Base-by-base conservation (phyloP, 2,329 filamentous ascomycete species). In the Alternaria gaisen region DNA sequence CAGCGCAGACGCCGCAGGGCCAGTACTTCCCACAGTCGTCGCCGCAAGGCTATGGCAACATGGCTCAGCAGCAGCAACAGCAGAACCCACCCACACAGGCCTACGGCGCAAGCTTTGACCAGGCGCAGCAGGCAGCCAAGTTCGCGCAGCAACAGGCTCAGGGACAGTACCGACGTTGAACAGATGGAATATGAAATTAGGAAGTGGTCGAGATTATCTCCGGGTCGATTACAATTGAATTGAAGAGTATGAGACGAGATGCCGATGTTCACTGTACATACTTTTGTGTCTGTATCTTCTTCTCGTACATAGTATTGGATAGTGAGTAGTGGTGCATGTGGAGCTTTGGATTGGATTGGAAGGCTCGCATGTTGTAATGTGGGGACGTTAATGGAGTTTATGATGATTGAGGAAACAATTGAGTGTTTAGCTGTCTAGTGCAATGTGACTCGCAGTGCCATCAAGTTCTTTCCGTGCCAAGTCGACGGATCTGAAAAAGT, bases 21-120 rank as follows among this genome's bases (percentile, higher is more conserved):
- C 52, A 61, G 26, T 62, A 66, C 26, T 60, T 63, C 34, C 68
- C 68, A 34, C 71, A 71, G 52, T 64, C 70, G 8, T 52, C 61
- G 11, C 72, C 72, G 22, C 74, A 74, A 56, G 64, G 74, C 9
- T 77, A 79, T 46, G 71, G 72, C 14, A 60, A 60, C 3, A 51
- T 60, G 53, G 46, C 36, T 14, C 57, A 56, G n/a, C 58, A 50
- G 4, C 46, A 56, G 7, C 58, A 50, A 1, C 46, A 57, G 38
- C 57, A 60, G 28, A n/a, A 36, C 18, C 38, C 58, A 10, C 53
- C 58, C 5, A 60, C 58, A 6, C 58, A 60, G 41, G 53, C 58
- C 16, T 60, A 60, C 9, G 58, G 58, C 22, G 58, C 58, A 30
- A 60, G 58, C 46, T 60, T 60, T 24, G 58, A 60, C 28, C 58